These are phyloP conservation scores for Cucumis sativus DNA, from an alignment of 306 rosid genomes.

Conservation along the genomic window Cucumber_9930_V3 NC_026660.2:15805001-15805500, in stretches of 20 bases:
- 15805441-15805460: no score
- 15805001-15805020: slow-evolving; percentile 88
- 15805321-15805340: no score
- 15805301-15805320: no score
- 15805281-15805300: no score
- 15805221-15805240: not conserved
- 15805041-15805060: slow-evolving; percentile 85
- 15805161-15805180: not conserved
- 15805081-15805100: slow-evolving; percentile 99
- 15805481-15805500: not conserved
- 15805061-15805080: slow-evolving; percentile 92
- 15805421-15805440: no score
- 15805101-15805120: slow-evolving; percentile 84
- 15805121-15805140: slow-evolving; percentile 39
- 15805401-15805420: no score
- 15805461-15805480: not conserved
- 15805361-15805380: no score
- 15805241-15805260: not conserved
- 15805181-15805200: not conserved
- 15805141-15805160: not conserved
- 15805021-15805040: slow-evolving; percentile 76
- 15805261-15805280: no score
- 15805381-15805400: no score
- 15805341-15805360: no score
- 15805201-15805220: not conserved